Conservation (phyloP, 2,329 filamentous ascomycete genomes). For the Graphilbum fragrans region DNA sequence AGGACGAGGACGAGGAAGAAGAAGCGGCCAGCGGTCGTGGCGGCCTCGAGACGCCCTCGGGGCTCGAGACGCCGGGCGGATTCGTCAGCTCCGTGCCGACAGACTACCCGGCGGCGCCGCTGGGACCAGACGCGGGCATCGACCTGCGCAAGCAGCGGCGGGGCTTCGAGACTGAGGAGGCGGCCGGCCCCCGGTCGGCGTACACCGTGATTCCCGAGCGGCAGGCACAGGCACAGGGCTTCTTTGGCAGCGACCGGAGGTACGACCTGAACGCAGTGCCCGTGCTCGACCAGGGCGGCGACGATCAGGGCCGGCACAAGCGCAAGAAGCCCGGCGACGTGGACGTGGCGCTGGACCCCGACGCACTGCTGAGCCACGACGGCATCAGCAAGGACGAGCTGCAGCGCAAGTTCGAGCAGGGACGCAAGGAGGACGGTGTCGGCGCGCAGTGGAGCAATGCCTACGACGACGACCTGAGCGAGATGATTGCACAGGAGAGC, state of each 20-base stretch:
- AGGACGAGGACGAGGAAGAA: slow-evolving; percentile 52
- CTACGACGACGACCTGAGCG: slow-evolving; percentile 76
- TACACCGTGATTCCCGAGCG: slow-evolving; percentile 87
- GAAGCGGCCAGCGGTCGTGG: slow-evolving; percentile 45
- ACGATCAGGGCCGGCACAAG: slow-evolving; percentile 47
- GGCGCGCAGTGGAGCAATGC: slow-evolving; percentile 48
- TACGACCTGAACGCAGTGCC: slow-evolving; percentile 64
- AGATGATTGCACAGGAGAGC: slow-evolving; percentile 92
- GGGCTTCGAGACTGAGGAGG: slow-evolving; percentile 79
- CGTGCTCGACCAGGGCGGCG: slow-evolving; percentile 68
- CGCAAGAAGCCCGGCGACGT: slow-evolving; percentile 95
- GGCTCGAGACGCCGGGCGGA: slow-evolving; percentile 70
- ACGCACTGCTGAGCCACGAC: slow-evolving; percentile 61
- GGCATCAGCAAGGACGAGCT: slow-evolving; percentile 79
- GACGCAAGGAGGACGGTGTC: slow-evolving; percentile 49
- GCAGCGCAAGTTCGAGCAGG: slow-evolving; percentile 67
- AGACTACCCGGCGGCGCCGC: slow-evolving; percentile 57
- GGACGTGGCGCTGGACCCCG: slow-evolving; percentile 82
- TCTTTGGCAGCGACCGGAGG: slow-evolving; percentile 89
- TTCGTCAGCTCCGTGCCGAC: slow-evolving; percentile 70
- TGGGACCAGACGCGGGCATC: slow-evolving; percentile 66
- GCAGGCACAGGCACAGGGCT: slow-evolving; percentile 73
- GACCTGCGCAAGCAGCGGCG: slow-evolving; percentile 78
- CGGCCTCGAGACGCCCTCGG: slow-evolving; percentile 62
- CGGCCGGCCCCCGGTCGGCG: slow-evolving; percentile 54